Base-by-base conservation (phyloP, 495 filamentous ascomycete species). In the Xylaria intraflava region DNA sequence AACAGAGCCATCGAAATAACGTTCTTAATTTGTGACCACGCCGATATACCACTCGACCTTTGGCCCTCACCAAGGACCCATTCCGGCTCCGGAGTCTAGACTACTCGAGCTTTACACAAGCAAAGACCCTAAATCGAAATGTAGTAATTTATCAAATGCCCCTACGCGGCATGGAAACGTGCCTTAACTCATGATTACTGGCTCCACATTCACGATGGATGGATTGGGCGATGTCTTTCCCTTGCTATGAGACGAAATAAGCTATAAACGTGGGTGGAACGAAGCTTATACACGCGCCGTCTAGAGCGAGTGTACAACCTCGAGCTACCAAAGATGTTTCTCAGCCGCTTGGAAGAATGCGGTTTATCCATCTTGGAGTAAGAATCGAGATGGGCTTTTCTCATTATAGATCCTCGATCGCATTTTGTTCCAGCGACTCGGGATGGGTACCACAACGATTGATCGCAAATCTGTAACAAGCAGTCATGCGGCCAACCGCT, bases 401-500 rank as follows among this genome's bases (percentile, higher is more conserved):
- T 19, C n/a, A 36, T 38, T 36, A 31, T n/a, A 53, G 42, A 22
- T 16, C 40, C 31, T 46, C 24, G 42, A 46, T 30, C 46, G 24
- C n/a, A n/a, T 27, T 8, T 33, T 17, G 42, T 53, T 40, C 35
- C 43, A 53, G 43, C 23, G 11, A 17, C 41, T 38, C 31, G 23
- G 23, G 41, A 26, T 33, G 20, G 20, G 50, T 46, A 10, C 20
- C 11, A 53, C 30, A 30, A 10, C 35, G 31, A 46, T 31, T 26
- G 16, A 46, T 46, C 30, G 42, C 33, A 44, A 46, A 46, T 26
- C 51, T 53, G 43, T 53, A 53, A 53, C 51, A 27, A 40, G 31
- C 19, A 44, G 30, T 10, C 30, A 46, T 53, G 51, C 51, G 51
- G 51, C 30, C 40, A 46, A 24, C 51, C 51, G 51, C 42, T 31